Evolutionary conservation across 225 moss, liverwort and hornwort species (phyloP).

Genomic region (Thuidium tamariscinum): DNA sequence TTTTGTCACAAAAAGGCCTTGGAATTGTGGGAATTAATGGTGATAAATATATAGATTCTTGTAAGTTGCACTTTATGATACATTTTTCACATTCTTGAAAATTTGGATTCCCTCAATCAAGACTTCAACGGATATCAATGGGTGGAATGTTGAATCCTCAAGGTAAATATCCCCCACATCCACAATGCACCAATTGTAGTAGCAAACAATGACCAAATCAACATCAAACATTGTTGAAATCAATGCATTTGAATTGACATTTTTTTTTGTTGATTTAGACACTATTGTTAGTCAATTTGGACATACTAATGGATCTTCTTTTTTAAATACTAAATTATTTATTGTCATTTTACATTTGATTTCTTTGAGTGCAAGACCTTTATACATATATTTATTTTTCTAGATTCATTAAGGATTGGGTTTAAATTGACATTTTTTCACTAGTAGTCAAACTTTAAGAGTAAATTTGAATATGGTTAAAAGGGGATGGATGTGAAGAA

Average conservation of each 20-base stretch:
- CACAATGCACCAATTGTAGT: no score
- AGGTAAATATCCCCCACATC: no score
- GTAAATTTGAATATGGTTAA: no score
- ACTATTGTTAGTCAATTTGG: background rate
- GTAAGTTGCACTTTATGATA: background rate
- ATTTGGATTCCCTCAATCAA: background rate
- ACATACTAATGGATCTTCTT: no score
- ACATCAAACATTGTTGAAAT: background rate
- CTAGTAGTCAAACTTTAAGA: no score
- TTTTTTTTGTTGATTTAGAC: background rate
- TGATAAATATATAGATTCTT: background rate
- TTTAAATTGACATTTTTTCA: no score
- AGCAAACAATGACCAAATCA: background rate
- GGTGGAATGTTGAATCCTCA: no score
- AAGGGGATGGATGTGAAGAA: no score
- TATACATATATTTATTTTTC: background rate
- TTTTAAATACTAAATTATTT: no score
- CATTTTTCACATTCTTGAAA: background rate
- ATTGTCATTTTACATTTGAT: background rate
- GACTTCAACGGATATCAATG: background rate
- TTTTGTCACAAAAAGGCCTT: no score
- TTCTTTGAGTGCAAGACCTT: background rate
- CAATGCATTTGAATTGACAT: rapidly evolving
- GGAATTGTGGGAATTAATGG: no score
- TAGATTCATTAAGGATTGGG: no score